Evolutionary conservation across 2,329 filamentous ascomycete species (phyloP).

Genomic region (Neocatenulostroma microsporum): DNA sequence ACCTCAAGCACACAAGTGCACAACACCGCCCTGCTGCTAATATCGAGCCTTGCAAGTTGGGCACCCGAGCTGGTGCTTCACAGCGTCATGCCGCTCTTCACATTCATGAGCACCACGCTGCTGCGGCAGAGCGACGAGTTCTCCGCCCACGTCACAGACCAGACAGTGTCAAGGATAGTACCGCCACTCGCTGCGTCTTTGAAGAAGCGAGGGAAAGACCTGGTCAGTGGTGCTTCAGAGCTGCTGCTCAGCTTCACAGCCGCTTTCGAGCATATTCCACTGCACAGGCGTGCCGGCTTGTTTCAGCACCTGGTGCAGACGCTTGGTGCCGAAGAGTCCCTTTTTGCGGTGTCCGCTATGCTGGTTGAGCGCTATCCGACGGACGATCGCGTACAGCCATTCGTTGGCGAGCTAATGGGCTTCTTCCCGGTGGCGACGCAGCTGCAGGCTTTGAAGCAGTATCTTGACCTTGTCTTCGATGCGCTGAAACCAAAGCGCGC

Average conservation of each 20-base stretch:
- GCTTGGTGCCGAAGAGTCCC: slow-evolving; percentile 74
- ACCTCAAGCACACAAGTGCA: slow-evolving; percentile 90
- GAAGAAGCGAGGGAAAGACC: slow-evolving; percentile 65
- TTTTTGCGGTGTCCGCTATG: slow-evolving; percentile 82
- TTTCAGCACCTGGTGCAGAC: slow-evolving; percentile 82
- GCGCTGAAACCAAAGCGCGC: slow-evolving; percentile 66
- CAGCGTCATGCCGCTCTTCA: slow-evolving; percentile 98
- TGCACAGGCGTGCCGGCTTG: slow-evolving; percentile 71
- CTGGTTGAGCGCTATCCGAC: slow-evolving; percentile 80
- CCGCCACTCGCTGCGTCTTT: slow-evolving; percentile 83
- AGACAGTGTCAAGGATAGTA: slow-evolving; percentile 86
- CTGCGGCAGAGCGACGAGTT: slow-evolving; percentile 93
- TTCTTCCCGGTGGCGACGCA: slow-evolving; percentile 68
- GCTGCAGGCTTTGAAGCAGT: slow-evolving; percentile 63
- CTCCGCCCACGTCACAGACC: slow-evolving; percentile 90
- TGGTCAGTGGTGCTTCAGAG: slow-evolving; percentile 75
- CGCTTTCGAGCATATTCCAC: slow-evolving; percentile 91
- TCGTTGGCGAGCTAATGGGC: slow-evolving; percentile 66
- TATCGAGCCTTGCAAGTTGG: slow-evolving; percentile 77
- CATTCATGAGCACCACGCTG: slow-evolving; percentile 90
- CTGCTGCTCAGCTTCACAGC: slow-evolving; percentile 93
- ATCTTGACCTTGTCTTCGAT: slow-evolving; percentile 67
- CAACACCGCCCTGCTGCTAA: slow-evolving; percentile 78
- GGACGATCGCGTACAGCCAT: slow-evolving; percentile 65
- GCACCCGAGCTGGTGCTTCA: slow-evolving; percentile 88